phyloP scores from a whole-genome alignment of 148 eudicot species.

The Chenopodium album region DNA sequence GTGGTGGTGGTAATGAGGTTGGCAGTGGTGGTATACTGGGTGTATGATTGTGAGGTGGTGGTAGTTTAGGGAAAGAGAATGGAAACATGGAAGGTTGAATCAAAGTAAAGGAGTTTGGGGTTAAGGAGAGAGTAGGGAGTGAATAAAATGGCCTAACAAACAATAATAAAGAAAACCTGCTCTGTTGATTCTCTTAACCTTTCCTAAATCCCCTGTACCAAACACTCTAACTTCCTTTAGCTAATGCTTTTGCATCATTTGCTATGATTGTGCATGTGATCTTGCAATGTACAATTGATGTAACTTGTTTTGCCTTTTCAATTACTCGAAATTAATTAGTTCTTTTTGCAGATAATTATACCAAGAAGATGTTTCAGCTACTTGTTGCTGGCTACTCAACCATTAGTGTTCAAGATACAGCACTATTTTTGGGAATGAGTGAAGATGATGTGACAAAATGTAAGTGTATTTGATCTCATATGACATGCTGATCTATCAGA shows the following conservation, averaged over 20 bases:
- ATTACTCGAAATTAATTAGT: background rate
- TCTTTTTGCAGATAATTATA: constrained; percentile 60
- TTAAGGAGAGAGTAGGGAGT: no score
- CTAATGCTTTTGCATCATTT: background rate
- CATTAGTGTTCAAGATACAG: constrained; percentile 73
- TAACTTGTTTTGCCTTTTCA: background rate
- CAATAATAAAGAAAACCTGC: no score
- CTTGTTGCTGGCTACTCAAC: constrained; percentile 85
- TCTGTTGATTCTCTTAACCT: no score
- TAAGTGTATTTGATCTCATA: constrained; percentile 32
- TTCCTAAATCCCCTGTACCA: no score
- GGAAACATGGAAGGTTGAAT: no score
- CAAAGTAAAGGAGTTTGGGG: no score
- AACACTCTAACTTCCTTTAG: background rate
- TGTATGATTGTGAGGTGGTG: no score
- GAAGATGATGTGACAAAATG: constrained; percentile 75
- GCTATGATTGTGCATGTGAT: background rate
- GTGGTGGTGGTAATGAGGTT: no score
- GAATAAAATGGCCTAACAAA: no score
- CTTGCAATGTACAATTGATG: background rate
- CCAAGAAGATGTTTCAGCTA: constrained; percentile 78
- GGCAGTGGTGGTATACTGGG: no score
- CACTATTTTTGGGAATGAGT: constrained; percentile 77
- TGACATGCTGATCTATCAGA: background rate
- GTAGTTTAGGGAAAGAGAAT: no score